Percentiles rank a stretch among this genome's conserved stretches.
phyloP scores from a whole-genome alignment of 441 rosid genomes.

The Populus hybrid region DNA sequence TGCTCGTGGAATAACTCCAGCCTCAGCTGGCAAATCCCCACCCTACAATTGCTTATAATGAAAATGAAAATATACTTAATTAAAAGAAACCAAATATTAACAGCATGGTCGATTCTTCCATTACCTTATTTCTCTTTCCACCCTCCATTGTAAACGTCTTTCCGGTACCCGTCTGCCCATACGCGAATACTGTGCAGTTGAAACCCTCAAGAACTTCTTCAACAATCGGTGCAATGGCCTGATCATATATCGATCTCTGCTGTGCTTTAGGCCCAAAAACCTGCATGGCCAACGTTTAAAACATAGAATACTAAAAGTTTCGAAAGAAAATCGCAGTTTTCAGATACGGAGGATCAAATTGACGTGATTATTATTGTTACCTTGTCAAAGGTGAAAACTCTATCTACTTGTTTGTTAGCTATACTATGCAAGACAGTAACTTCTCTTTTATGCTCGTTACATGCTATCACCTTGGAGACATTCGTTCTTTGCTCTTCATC shows the following conservation, averaged over 20 bases:
- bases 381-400: constrained; percentile 82
- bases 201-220: constrained; percentile 90
- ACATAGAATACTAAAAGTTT: background rate
- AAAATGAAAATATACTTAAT: background rate
- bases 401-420: constrained; percentile 80
- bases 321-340: background rate
- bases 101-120: background rate
- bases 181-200: constrained; percentile 91
- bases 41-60: constrained; percentile 36
- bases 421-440: constrained; percentile 38
- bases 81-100: background rate
- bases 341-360: background rate
- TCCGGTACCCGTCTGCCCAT: constrained; percentile 89
- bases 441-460: constrained; percentile 72
- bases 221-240: constrained; percentile 77
- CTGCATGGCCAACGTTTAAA: constrained; percentile 23
- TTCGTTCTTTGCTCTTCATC: constrained; percentile 78
- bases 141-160: constrained; percentile 99
- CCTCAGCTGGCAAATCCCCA: constrained; percentile 90
- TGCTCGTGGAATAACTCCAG: constrained; percentile 93
- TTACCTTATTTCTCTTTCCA: constrained; percentile 84
- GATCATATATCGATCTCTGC: constrained; percentile 87
- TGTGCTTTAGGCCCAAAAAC: constrained; percentile 97
- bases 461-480: constrained; percentile 55
- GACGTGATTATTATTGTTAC: constrained; percentile 21